These are phyloP conservation scores for Neurospora sp. DNA, from an alignment of 2,329 filamentous ascomycete genomes.

Conservation along the genomic window DNA sequence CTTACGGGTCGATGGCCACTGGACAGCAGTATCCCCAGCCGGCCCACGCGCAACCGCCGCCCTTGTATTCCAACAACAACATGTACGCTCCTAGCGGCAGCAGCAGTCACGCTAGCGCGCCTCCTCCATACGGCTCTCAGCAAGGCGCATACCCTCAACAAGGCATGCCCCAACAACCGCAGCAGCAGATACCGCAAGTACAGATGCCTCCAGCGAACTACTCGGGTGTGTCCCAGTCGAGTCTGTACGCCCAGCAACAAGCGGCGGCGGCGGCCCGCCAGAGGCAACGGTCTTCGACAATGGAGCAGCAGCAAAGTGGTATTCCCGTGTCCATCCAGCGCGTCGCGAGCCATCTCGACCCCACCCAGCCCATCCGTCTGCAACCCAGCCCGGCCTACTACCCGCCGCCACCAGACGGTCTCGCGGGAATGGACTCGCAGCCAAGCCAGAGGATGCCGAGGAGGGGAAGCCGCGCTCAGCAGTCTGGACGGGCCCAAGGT, in stretches of 20 bases:
- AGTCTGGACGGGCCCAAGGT: slow-evolving; percentile 36
- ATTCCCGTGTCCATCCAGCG: slow-evolving; percentile 89
- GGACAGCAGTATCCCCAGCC: slow-evolving; percentile 38
- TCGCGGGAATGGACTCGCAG: slow-evolving; percentile 53
- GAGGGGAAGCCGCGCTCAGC: slow-evolving; percentile 63
- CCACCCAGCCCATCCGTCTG: slow-evolving; percentile 82
- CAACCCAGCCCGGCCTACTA: slow-evolving; percentile 97
- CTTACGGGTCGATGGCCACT: slow-evolving; percentile 45
- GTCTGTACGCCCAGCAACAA: slow-evolving; percentile 61
- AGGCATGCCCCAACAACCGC: slow-evolving; percentile 47
- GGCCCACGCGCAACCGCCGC: slow-evolving; percentile 37
- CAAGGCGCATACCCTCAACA: slow-evolving; percentile 61
- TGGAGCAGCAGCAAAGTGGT: slow-evolving; percentile 89
- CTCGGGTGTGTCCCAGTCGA: slow-evolving; percentile 35
- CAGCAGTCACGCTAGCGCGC: slow-evolving; percentile 45
- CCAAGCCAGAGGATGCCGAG: slow-evolving; percentile 47
- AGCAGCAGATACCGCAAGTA: slow-evolving; percentile 32
- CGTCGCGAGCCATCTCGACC: slow-evolving; percentile 91
- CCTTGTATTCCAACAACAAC: slow-evolving; percentile 73
- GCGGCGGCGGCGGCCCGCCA: slow-evolving; percentile 33
- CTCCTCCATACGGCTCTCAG: slow-evolving; percentile 72
- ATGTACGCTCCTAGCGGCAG: slow-evolving; percentile 59
- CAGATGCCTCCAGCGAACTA: slow-evolving; percentile 60
- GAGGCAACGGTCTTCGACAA: slow-evolving; percentile 85
- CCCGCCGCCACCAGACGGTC: slow-evolving; percentile 79